Base-by-base conservation (phyloP, 495 filamentous ascomycete genomes). In the Cercophora scortea region DNA sequence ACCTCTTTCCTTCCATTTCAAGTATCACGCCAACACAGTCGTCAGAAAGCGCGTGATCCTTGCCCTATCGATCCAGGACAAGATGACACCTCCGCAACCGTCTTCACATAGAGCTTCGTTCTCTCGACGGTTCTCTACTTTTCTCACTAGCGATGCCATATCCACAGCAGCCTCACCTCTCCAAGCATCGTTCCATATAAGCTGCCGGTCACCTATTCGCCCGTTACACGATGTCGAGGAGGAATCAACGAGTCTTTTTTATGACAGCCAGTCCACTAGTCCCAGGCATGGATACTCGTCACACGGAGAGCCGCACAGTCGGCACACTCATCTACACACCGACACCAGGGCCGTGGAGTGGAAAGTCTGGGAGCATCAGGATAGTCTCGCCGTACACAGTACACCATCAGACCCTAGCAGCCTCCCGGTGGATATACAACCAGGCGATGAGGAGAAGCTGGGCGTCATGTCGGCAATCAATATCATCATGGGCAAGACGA, bases 401-500 rank as follows among this genome's bases (percentile, higher is more conserved):
- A 1, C 8, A 10, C 41, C 11, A 3, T 8, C 41, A 42, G 25
- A 25, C 25, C 25, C 25, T 25, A 25, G 2, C 2, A 25, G 25
- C 25, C 25, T 25, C 25, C 25, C 25, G 5, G 25, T 25, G 25
- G 25, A 25, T 25, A 25, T 25, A 25, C n/a, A n/a, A n/a, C 2
- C 25, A 25, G 25, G 32, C 13, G 46, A 52, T 3, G 52, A 56
- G 35, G 55, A 51, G 6, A 66, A 68, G 45, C 53, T 68, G 8
- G 63, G 65, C 3, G 65, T 62, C 6, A 52, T 66, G 34, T 62
- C 61, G 1, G 61, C 61, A 9, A 64, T 66, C 51, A 66, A 68
- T 52, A 63, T 68, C 39, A 65, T 68, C 39, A 49, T 66, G 32
- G 65, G 65, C 18, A 68, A 68, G 47, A 66, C 63, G 5, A 51